Evolutionary conservation across 2,329 filamentous ascomycete genomes (phyloP), one percentile per base, ranked within the genome.

Genomic region (Aspergillus intermedius): DNA sequence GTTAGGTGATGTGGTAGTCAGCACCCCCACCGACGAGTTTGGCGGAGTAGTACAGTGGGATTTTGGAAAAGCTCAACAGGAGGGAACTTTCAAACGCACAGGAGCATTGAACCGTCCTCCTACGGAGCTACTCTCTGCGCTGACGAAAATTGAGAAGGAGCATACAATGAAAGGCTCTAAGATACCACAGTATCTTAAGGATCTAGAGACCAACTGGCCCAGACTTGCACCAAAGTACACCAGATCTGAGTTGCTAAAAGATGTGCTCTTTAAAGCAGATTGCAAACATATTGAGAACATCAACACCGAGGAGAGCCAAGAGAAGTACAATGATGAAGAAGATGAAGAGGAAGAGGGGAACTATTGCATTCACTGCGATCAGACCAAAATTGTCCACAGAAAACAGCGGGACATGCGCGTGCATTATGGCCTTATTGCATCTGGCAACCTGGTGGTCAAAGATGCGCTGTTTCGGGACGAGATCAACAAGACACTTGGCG

Each of bases 11-110:
- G 40, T 53, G 12, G 47, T 51, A 3, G 42, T 60, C n/a, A 51
- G 54, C 15, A n/a, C 53, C 17, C 52, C 45, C 8, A 45, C 49
- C 5, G 54, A 55, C 12, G 22, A 42, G 0, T 37, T 42, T 2
- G 49, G 50, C 39, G 55, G 47, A 8, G 56, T 60, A 17, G 51
- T 60, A n/a, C 56, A 59, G 41, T 61, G 57, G 19, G 57, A 60
- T 54, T 57, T 59, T 47, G 54, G 59, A n/a, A 56, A 56, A 34
- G 19, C n/a, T 8, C 12, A 15, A 32, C 19, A 34, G 8, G 44
- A 15, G 32, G 5, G 15, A 1, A 9, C 4, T 35, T 35, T 35
- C 32, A 35, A 13, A 13, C 32, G 15, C 32, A 35, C 32, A 13
- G 32, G 32, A 35, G 32, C 12, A 35, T 15, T 35, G 32, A 35